Conservation (phyloP, 1,284 basidiomycete species). For the Sanghuangporus weigelae region DNA sequence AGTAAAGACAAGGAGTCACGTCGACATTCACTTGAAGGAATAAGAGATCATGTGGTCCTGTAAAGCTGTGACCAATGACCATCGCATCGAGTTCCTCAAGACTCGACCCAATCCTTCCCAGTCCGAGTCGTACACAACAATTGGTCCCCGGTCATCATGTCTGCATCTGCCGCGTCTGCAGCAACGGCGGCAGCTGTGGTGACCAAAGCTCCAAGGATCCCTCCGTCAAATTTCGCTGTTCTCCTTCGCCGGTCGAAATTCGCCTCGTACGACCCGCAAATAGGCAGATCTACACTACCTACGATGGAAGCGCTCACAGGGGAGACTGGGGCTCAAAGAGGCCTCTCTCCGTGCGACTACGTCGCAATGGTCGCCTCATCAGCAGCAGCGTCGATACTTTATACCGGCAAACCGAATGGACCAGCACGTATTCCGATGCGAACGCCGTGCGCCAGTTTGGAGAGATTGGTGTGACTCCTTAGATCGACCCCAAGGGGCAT, state of each 20-base stretch:
- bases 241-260: conserved; percentile 75
- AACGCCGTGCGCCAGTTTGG: conserved; percentile 60
- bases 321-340: conserved; percentile 80
- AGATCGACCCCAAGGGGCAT: conserved; percentile 12
- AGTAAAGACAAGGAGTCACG: neutral
- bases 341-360: conserved; percentile 57
- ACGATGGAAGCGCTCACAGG: conserved; percentile 60
- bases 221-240: conserved; percentile 59
- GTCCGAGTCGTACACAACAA: too few species aligned
- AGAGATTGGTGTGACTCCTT: conserved; percentile 50
- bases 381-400: conserved; percentile 57
- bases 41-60: neutral
- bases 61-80: neutral
- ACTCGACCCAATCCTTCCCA: neutral
- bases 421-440: conserved; percentile 54
- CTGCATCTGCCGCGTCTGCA: conserved; percentile 20
- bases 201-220: conserved; percentile 26
- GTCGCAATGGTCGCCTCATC: conserved; percentile 54
- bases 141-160: neutral
- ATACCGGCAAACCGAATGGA: conserved; percentile 73
- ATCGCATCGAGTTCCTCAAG: neutral
- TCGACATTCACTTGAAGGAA: neutral
- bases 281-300: conserved; percentile 68
- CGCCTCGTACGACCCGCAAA: conserved; percentile 65
- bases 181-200: conserved; percentile 27